Evolutionary conservation across 23 red algal species (phyloP), one percentile per base, ranked within the genome.

Genomic region (Pyropia yezoensis): DNA sequence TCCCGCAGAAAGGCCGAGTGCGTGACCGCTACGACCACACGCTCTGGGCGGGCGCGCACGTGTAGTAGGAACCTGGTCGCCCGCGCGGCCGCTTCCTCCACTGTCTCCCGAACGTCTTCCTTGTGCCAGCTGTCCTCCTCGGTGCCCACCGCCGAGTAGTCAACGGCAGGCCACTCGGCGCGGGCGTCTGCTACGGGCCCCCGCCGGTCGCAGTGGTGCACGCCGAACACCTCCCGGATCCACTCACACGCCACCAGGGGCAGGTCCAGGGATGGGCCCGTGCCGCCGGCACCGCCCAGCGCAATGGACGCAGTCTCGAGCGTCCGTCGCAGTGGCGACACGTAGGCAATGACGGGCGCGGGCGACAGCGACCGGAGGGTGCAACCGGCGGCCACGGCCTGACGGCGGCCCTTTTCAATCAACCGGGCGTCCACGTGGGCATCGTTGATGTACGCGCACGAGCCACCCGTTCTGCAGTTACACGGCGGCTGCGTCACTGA

Each of bases 1-100:
- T 87, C 67, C 54, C 27, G 75, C 33, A 87, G 57, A 25, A 87
- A 87, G n/a, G 82, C 74, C 50, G 71, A 76, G 39, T 87, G 82
- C n/a, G 82, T 30, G 21, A 87, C 67, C 19, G 76, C 34, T 2
- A 66, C 71, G 27, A 77, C 56, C 18, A 55, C 52, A 14, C 50
- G 75, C 39, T 87, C 82, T 22, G 82, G 63, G 11, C 69, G n/a
- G 49, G 68, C 82, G 30, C 52, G 54, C 45, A 87, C 24, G 18
- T 17, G 28, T 27, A 57, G 26, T 13, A 87, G 76, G 64, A 87
- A 87, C 22, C 14, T n/a, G 32, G 64, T 75, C 16, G 71, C 70
- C 33, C 82, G 33, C 15, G n/a, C 71, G 0, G 71, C 82, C 32
- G 76, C 62, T 1, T 87, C 49, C 27, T 76, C 70, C 45, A 68